Evolutionary conservation across 2,329 filamentous ascomycete genomes (phyloP).

Genomic region (Aspergillus ruber): DNA sequence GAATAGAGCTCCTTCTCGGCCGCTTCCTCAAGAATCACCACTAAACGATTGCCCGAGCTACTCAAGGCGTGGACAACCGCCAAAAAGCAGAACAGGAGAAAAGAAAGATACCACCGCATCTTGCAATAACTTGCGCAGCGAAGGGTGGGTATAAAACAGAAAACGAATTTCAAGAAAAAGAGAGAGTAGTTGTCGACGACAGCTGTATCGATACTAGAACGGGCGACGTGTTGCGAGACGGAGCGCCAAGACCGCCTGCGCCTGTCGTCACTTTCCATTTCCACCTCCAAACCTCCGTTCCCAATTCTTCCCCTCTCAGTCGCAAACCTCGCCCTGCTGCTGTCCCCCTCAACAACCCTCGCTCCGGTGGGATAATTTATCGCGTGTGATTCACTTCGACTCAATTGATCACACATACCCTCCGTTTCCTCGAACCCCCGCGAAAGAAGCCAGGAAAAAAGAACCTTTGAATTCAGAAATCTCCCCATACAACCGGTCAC

Average conservation of each 20-base stretch:
- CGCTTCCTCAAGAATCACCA: constrained; percentile 80
- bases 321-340: constrained; percentile 2
- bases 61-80: constrained; percentile 60
- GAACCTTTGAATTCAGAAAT: too few species aligned
- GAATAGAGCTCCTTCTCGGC: constrained; percentile 77
- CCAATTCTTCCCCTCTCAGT: constrained; percentile 4
- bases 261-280: constrained; percentile 23
- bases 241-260: constrained; percentile 33
- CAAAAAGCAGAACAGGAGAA: constrained; percentile 59
- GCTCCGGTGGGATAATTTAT: too few species aligned
- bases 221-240: constrained; percentile 40
- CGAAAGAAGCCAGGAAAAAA: background rate
- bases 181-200: constrained; percentile 9
- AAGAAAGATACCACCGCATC: constrained; percentile 70
- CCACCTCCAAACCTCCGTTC: constrained; percentile 17
- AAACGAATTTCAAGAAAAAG: constrained; percentile 4
- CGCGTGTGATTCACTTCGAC: background rate
- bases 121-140: constrained; percentile 35
- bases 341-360: too few species aligned
- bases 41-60: constrained; percentile 68
- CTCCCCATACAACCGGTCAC: constrained; percentile 10
- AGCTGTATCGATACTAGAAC: constrained; percentile 9
- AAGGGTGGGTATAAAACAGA: constrained; percentile 13
- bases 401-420: constrained; percentile 7
- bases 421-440: background rate